Evolutionary conservation across 306 rosid species (phyloP), one percentile per base, ranked within the genome.

Genomic region (Cicer arietinum): DNA sequence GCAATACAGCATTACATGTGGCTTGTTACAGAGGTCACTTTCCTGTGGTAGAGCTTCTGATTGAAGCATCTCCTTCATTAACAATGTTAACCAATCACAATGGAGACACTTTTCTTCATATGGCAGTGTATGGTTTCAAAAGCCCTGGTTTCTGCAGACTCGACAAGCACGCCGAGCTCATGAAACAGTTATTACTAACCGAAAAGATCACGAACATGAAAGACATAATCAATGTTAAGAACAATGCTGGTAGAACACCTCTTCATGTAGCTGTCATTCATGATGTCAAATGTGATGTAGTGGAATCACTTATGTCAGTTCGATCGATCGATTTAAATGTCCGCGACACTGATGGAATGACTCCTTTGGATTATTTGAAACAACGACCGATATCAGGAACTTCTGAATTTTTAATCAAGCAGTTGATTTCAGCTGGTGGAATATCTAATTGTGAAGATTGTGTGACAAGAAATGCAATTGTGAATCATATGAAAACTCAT

Each of bases 101-200:
- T 73, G 99, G 99, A 43, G 96, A 92, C 68, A 92, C 98, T 43
- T 86, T 92, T 83, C 93, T 92, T 67, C 99, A 90, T 76, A 84
- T 85, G 91, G 91, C 96, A 44, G 93, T 90, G 73, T 84, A 90
- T 76, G 99, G 99, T 81, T 94, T 92, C 86, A 81, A 87, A 77
- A 88, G 93, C 71, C 95, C 93, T 5, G 95, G 96, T 41, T 94
- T 94, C 71, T 79, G 86, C 69, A 86, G 89, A 83, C 44, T 94
- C 52, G 98, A 94, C 82, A 83, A 81, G 81, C 99, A 89, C 77
- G 76, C 78, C n/a, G 96, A 86, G 73, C 90, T 92, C 77, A 85
- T 90, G 88, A 82, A 86, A 68, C 81, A 74, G 44, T 60, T 60
- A 54, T 51, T 90, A 40, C 57, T 81, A 46, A 58, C 78, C 51